phyloP scores from a whole-genome alignment of 768 basidiomycete genomes.

The Cantharellus anzutake region DNA sequence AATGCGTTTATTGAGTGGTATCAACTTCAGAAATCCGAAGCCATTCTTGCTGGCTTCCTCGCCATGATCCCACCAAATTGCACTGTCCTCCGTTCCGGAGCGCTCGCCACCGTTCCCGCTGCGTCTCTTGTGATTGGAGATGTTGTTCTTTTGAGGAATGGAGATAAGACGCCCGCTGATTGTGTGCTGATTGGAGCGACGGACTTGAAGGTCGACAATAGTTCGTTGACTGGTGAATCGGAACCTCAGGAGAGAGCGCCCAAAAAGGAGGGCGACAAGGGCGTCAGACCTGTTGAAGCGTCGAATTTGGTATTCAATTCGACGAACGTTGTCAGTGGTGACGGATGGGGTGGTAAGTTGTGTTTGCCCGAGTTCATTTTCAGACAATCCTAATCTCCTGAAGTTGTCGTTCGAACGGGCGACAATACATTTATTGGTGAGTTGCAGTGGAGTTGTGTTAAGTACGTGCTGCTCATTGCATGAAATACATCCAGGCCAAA shows the following conservation, averaged over 20 bases:
- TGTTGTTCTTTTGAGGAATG: slow-evolving; percentile 40
- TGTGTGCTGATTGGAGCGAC: slow-evolving; percentile 33
- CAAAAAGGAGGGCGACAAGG: slow-evolving; percentile 25
- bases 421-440: slow-evolving; percentile 34
- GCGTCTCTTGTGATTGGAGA: slow-evolving; percentile 48
- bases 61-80: slow-evolving; percentile 58
- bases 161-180: slow-evolving; percentile 57
- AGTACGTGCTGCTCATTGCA: too few species aligned
- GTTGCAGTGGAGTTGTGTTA: too few species aligned
- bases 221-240: slow-evolving; percentile 50
- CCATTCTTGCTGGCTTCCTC: slow-evolving; percentile 50
- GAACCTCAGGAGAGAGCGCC: slow-evolving; percentile 44
- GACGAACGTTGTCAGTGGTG: slow-evolving; percentile 49
- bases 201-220: slow-evolving; percentile 53
- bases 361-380: neutral
- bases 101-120: slow-evolving; percentile 36
- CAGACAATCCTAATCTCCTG: slow-evolving; percentile 1
- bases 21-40: slow-evolving; percentile 56
- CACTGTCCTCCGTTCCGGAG: slow-evolving; percentile 39
- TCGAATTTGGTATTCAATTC: slow-evolving; percentile 58
- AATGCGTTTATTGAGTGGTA: slow-evolving; percentile 53
- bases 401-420: slow-evolving; percentile 47
- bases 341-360: slow-evolving; percentile 16
- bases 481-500: slow-evolving; percentile 20
- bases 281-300: slow-evolving; percentile 35